These are phyloP conservation scores for Samsoniella hepiali DNA, from an alignment of 2,329 filamentous ascomycete genomes.

Conservation along the genomic window DNA sequence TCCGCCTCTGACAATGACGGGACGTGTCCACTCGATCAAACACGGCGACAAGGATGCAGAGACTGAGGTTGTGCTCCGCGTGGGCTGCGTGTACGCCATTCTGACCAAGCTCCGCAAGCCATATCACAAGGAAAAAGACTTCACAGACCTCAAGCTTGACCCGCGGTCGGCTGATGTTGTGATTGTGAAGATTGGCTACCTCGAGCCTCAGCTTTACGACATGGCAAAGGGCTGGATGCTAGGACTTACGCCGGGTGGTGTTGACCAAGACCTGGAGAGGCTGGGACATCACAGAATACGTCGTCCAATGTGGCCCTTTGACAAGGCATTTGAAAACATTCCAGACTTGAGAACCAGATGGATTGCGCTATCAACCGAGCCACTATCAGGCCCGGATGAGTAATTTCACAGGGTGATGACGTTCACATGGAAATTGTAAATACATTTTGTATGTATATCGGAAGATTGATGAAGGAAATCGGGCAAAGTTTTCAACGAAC, in stretches of 20 bases:
- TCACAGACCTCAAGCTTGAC: constrained; percentile 44
- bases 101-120: constrained; percentile 51
- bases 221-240: constrained; percentile 56
- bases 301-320: constrained; percentile 43
- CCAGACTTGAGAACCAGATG: constrained; percentile 24
- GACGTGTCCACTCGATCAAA: constrained; percentile 47
- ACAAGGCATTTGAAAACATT: constrained; percentile 22
- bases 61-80: constrained; percentile 47
- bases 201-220: constrained; percentile 52
- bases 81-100: constrained; percentile 50
- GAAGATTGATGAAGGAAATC: not conserved
- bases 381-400: constrained; percentile 21
- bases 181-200: constrained; percentile 54
- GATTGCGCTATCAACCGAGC: constrained; percentile 24
- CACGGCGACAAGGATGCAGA: constrained; percentile 47
- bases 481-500: no score
- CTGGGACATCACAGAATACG: constrained; percentile 46
- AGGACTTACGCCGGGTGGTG: constrained; percentile 50
- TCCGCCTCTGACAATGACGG: constrained; percentile 49
- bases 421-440: not conserved
- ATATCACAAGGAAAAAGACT: constrained; percentile 52
- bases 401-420: not conserved
- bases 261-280: constrained; percentile 49
- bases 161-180: constrained; percentile 48
- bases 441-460: not conserved